phyloP scores from a whole-genome alignment of 2,329 filamentous ascomycete genomes.

The Paraphoma sp. region DNA sequence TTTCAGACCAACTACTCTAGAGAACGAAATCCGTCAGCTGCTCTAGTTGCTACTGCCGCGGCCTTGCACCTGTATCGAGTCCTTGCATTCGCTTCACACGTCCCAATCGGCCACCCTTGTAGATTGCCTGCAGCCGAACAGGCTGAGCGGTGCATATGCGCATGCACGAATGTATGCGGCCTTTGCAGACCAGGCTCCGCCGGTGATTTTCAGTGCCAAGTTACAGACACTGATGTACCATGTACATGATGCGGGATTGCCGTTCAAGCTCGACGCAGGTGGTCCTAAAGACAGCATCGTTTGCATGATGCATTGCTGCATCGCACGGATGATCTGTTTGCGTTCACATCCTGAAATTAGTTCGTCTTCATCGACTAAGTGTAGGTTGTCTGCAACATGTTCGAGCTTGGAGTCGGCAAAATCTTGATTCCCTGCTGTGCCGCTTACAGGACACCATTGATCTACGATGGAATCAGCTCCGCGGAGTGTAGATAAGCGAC shows the following conservation, averaged over 20 bases:
- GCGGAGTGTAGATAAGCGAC: not conserved
- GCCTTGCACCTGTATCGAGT: too few species aligned
- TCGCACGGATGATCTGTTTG: not conserved
- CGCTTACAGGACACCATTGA: not conserved
- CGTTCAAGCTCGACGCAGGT: not conserved
- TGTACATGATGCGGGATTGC: not conserved
- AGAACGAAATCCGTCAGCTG: too few species aligned
- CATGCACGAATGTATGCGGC: not conserved
- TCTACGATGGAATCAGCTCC: not conserved
- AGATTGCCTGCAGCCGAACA: not conserved
- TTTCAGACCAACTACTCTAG: too few species aligned
- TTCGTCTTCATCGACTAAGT: not conserved
- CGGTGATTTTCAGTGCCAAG: not conserved
- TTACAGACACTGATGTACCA: not conserved
- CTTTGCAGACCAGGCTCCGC: not conserved
- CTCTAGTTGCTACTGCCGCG: too few species aligned
- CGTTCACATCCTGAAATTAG: not conserved
- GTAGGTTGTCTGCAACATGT: not conserved
- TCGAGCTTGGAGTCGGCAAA: too few species aligned
- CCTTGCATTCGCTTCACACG: too few species aligned
- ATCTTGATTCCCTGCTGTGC: not conserved
- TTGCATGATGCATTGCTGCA: not conserved
- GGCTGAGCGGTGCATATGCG: not conserved
- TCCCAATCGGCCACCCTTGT: too few species aligned
- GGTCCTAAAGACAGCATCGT: not conserved